A percentile compares a stretch with the other conserved stretches of the same genome.
Evolutionary conservation across 2,329 filamentous ascomycete species (phyloP).

Genomic region (Ophiosphaerella korrae): DNA sequence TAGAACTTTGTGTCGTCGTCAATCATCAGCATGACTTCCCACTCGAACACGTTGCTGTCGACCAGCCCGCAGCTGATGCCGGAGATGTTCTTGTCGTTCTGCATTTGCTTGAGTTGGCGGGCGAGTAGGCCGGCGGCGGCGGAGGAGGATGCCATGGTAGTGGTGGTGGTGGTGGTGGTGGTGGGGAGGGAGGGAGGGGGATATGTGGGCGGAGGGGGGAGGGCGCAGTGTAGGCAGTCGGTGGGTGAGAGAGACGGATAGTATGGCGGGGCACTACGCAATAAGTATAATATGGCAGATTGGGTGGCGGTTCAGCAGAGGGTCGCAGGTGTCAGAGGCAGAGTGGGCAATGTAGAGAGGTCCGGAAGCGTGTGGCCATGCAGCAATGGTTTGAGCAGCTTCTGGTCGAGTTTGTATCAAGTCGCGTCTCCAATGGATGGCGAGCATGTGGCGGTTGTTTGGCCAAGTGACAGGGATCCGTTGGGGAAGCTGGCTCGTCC

Average conservation of each 20-base stretch:
- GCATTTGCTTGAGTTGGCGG: constrained; percentile 93
- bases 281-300: constrained; percentile 14
- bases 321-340: background rate
- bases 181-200: background rate
- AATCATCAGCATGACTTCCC: constrained; percentile 99
- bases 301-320: constrained; percentile 7
- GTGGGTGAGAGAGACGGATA: too few relatives aligned
- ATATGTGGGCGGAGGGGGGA: background rate
- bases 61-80: constrained; percentile 93
- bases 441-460: constrained; percentile 30
- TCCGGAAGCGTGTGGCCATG: constrained; percentile 9
- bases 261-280: constrained; percentile 22
- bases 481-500: constrained; percentile 19
- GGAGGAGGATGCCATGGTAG: constrained; percentile 44
- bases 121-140: constrained; percentile 75
- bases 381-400: constrained; percentile 8
- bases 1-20: constrained; percentile 93
- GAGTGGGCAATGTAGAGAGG: constrained; percentile 1
- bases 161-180: too few relatives aligned
- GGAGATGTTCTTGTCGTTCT: constrained; percentile 85
- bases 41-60: constrained; percentile 88
- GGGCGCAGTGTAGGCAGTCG: background rate
- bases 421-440: constrained; percentile 32
- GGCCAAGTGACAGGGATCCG: constrained; percentile 28
- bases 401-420: constrained; percentile 19